Evolutionary conservation across 257 asterid genomes (phyloP).

Genomic region (Solanum gracilifrons): DNA sequence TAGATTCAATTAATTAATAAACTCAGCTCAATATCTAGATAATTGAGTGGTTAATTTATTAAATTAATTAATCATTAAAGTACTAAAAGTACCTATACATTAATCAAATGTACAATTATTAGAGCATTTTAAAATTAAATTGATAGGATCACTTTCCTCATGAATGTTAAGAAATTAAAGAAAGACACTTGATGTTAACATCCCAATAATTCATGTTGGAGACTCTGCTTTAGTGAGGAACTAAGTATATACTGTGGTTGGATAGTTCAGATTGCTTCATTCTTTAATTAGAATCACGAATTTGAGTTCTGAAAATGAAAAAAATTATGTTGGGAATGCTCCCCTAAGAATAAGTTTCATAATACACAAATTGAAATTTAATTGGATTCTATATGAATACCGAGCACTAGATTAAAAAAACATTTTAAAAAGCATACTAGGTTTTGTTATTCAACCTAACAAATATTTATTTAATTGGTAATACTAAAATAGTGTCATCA

Average conservation of each 20-base stretch:
- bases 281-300: background rate
- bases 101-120: background rate
- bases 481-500: background rate
- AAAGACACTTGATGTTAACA: background rate
- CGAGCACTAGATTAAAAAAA: background rate
- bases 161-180: background rate
- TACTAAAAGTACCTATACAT: background rate
- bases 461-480: background rate
- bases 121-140: background rate
- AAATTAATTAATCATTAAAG: background rate
- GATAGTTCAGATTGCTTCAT: background rate
- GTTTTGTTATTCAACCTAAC: background rate
- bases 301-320: rapidly evolving
- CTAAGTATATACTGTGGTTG: background rate
- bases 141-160: background rate
- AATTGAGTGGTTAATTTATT: background rate
- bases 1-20: background rate
- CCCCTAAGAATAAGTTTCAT: rapidly evolving
- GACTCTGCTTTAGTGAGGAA: background rate
- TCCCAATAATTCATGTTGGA: background rate
- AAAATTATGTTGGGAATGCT: rapidly evolving
- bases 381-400: background rate
- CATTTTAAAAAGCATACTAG: background rate
- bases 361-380: background rate
- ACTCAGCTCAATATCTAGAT: background rate